These are phyloP conservation scores for Lentinula boryana DNA, from an alignment of 768 basidiomycete genomes.

Conservation along the genomic window DNA sequence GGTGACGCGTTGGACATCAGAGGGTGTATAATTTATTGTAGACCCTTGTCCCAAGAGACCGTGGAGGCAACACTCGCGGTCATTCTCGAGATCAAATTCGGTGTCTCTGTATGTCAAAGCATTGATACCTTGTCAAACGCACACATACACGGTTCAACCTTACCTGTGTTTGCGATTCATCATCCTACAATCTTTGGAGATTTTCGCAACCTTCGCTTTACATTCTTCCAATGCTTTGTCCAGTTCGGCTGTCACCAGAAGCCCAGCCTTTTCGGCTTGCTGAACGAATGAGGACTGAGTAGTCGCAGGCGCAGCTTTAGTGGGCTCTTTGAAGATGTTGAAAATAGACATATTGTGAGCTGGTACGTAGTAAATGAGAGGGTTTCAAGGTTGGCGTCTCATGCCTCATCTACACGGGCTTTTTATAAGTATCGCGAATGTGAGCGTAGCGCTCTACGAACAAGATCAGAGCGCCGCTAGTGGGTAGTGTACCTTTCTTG, in stretches of 20 bases:
- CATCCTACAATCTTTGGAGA: slow-evolving; percentile 37
- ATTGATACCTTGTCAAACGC: no score
- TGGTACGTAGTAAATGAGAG: no score
- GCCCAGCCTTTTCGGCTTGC: slow-evolving; percentile 26
- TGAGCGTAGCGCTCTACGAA: no score
- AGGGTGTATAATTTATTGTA: slow-evolving; percentile 17
- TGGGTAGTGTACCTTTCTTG: no score
- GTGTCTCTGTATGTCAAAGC: slow-evolving; percentile 35
- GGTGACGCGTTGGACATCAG: slow-evolving; percentile 40
- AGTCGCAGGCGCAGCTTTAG: background rate
- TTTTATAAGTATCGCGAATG: no score
- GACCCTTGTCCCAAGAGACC: slow-evolving; percentile 23
- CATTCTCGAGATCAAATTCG: slow-evolving; percentile 48
- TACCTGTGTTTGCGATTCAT: slow-evolving; percentile 50
- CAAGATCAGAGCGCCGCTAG: no score
- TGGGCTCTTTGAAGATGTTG: slow-evolving; percentile 8
- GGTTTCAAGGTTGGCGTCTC: no score
- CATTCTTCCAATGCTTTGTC: slow-evolving; percentile 41
- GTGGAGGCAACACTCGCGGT: slow-evolving; percentile 31
- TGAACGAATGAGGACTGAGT: slow-evolving; percentile 22
- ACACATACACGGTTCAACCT: slow-evolving; percentile 3
- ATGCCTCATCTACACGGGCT: no score
- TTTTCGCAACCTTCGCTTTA: slow-evolving; percentile 35
- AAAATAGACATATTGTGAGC: slow-evolving; percentile 6
- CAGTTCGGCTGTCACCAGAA: slow-evolving; percentile 40